Conservation (phyloP, 352 stramenopile genomes). For the Globisporangium radiosum region DNA sequence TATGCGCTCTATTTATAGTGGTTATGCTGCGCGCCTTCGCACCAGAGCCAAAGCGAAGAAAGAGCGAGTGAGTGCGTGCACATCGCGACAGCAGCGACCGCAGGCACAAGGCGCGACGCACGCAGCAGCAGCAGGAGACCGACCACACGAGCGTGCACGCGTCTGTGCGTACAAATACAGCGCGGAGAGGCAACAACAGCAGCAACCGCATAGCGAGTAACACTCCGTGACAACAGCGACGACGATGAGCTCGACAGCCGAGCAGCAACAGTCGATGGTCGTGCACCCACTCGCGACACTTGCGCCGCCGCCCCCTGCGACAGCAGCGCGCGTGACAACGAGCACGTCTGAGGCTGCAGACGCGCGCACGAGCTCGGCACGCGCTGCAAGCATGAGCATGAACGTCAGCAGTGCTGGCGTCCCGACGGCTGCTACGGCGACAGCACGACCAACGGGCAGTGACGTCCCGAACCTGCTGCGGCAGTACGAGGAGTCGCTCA, state of each 20-base stretch:
- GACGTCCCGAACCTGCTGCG: slow-evolving; percentile 24
- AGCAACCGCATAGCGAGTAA: no score
- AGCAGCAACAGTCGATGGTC: slow-evolving; percentile 7
- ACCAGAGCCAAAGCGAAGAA: no score
- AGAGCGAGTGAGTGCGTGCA: no score
- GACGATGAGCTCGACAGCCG: slow-evolving; percentile 10
- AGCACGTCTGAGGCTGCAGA: slow-evolving; percentile 1
- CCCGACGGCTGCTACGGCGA: background rate
- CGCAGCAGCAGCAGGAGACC: no score
- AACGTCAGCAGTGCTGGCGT: slow-evolving; percentile 1
- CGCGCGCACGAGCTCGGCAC: slow-evolving; percentile 3
- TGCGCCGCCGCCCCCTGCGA: background rate
- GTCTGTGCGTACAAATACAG: no score
- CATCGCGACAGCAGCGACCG: no score
- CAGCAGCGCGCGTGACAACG: background rate
- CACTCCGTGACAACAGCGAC: background rate
- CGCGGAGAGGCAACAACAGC: no score
- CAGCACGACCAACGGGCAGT: background rate
- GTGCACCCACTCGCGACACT: slow-evolving; percentile 12
- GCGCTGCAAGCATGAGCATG: slow-evolving; percentile 4
- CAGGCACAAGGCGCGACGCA: no score
- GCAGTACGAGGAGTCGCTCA: slow-evolving; percentile 47
- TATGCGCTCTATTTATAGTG: no score
- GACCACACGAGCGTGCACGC: no score
- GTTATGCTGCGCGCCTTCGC: no score